A percentile compares a stretch with the other conserved stretches of the same genome.
Evolutionary conservation across 768 basidiomycete species (phyloP).

Genomic region (Pulveroboletus sp.): DNA sequence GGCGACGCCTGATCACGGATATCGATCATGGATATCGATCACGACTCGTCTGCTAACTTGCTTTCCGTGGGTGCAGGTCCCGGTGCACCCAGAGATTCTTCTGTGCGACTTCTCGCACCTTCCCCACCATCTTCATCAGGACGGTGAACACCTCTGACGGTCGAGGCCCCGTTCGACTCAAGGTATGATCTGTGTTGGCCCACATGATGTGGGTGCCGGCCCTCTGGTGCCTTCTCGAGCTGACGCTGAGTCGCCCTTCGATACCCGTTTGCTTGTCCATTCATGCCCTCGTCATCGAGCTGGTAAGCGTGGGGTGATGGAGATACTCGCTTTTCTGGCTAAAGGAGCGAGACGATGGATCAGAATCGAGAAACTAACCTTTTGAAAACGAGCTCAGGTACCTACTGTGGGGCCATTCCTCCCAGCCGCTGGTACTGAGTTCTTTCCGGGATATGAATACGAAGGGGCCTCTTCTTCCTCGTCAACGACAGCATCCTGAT

Average conservation of each 20-base stretch:
- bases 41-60: slow-evolving; percentile 25
- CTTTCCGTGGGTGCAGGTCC: slow-evolving; percentile 35
- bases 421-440: slow-evolving; percentile 47
- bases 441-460: slow-evolving; percentile 49
- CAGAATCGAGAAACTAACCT: neutral
- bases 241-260: slow-evolving; percentile 55
- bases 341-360: slow-evolving; percentile 5
- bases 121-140: slow-evolving; percentile 7
- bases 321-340: slow-evolving; percentile 45
- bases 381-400: neutral
- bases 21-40: too few relatives aligned
- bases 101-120: neutral
- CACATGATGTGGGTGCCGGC: slow-evolving; percentile 38
- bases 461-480: slow-evolving; percentile 56
- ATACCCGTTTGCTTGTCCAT: slow-evolving; percentile 18
- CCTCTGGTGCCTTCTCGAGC: slow-evolving; percentile 72
- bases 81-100: slow-evolving; percentile 16
- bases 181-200: neutral
- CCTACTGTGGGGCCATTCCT: too few relatives aligned
- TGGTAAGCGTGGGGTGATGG: slow-evolving; percentile 14
- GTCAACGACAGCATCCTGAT: slow-evolving; percentile 34
- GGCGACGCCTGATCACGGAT: slow-evolving; percentile 7
- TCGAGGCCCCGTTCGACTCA: slow-evolving; percentile 9
- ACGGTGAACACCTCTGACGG: slow-evolving; percentile 6
- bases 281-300: neutral